Evolutionary conservation across 345 rosid species (phyloP).

Genomic region (Populus deltoides): DNA sequence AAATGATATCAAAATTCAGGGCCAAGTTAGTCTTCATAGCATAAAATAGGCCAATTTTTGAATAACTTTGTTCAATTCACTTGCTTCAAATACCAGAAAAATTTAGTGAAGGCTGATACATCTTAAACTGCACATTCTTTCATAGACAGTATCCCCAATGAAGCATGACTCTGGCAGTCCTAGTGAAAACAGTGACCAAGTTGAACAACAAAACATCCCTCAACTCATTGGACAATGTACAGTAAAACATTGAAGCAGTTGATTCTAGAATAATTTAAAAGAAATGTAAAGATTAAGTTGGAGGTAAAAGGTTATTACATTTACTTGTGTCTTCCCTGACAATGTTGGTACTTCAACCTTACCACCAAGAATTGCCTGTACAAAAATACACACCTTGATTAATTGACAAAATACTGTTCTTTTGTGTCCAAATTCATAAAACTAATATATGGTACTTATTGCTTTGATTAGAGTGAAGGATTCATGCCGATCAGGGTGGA

Average conservation of each 20-base stretch:
- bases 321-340: slow-evolving; percentile 56
- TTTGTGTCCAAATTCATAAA: neutral
- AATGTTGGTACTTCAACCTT: slow-evolving; percentile 79
- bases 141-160: neutral
- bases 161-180: neutral
- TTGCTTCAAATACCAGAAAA: slow-evolving; percentile 2
- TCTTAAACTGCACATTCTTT: neutral
- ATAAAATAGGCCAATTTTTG: neutral
- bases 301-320: slow-evolving; percentile 41
- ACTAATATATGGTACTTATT: neutral
- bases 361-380: slow-evolving; percentile 91
- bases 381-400: slow-evolving; percentile 18
- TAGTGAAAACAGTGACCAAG: neutral
- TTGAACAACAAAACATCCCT: neutral
- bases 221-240: neutral
- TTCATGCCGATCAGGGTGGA: no score
- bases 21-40: neutral
- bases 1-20: neutral
- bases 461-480: neutral
- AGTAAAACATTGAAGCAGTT: neutral
- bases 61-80: neutral
- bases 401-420: neutral
- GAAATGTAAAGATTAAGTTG: neutral
- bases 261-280: neutral
- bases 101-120: neutral